phyloP scores from a whole-genome alignment of 139 green algal genomes.

The Pseudopediastrum boryanum region DNA sequence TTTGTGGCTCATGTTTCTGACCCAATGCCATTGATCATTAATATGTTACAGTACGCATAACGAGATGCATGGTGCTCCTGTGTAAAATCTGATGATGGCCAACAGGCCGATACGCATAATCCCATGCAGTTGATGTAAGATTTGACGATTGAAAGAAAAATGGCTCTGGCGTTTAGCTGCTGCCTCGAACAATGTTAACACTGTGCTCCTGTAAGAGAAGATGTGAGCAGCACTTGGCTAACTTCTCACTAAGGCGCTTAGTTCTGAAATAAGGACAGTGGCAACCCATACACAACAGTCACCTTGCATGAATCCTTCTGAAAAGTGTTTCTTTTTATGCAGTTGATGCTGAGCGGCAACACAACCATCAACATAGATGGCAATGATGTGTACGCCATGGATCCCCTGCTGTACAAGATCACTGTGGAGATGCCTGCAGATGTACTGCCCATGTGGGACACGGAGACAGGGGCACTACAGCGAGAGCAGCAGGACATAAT shows the following conservation, averaged over 20 bases:
- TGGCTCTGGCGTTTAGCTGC: not conserved
- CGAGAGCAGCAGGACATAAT: conserved; percentile 24
- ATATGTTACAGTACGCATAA: too few species aligned
- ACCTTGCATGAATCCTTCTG: not conserved
- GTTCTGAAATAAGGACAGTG: not conserved
- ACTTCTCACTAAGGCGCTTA: not conserved
- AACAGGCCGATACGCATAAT: too few species aligned
- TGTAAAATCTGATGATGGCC: too few species aligned
- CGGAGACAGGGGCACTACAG: not conserved
- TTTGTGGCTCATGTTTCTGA: too few species aligned
- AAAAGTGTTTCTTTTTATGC: not conserved
- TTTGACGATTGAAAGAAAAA: not conserved
- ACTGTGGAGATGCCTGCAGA: conserved; percentile 23
- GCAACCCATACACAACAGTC: not conserved
- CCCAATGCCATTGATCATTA: too few species aligned
- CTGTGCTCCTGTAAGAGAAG: not conserved
- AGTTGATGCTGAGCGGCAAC: conserved; percentile 29
- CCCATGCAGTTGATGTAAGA: too few species aligned
- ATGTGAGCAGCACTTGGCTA: not conserved
- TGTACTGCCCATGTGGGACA: conserved; percentile 30
- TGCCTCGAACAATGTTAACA: not conserved
- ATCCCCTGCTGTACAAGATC: conserved; percentile 4
- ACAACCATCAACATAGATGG: conserved; percentile 35
- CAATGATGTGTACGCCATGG: conserved; percentile 21
- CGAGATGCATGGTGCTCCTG: too few species aligned